A percentile compares a stretch with the other conserved stretches of the same genome.
Evolutionary conservation across 129 eudicot genomes (phyloP).

Genomic region (Escallonia herrerae): DNA sequence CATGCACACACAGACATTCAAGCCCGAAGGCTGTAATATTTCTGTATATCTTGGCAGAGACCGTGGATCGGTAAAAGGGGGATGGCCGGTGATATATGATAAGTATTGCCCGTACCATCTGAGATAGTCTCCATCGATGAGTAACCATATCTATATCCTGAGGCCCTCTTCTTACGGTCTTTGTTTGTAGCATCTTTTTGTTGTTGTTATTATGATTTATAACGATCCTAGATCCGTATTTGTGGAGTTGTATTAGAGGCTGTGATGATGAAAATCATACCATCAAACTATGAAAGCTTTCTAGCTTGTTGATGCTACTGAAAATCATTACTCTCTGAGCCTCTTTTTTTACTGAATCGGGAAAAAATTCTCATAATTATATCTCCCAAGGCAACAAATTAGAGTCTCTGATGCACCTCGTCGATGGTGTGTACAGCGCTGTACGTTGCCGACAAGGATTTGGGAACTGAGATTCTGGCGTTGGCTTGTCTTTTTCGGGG

Average conservation of each 20-base stretch:
- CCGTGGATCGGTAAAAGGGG: not conserved
- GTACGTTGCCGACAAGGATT: slow-evolving; percentile 52
- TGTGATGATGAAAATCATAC: slow-evolving; percentile 39
- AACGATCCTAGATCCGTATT: not conserved
- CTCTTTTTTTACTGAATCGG: not conserved
- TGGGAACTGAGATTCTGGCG: slow-evolving; percentile 53
- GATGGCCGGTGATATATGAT: slow-evolving; percentile 18
- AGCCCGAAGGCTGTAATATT: too few relatives aligned
- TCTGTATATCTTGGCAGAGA: too few relatives aligned
- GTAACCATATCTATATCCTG: slow-evolving; percentile 10
- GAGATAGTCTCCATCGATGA: slow-evolving; percentile 17
- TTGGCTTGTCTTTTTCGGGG: slow-evolving; percentile 6
- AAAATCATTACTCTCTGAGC: slow-evolving; percentile 28
- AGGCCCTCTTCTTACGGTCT: slow-evolving; percentile 8
- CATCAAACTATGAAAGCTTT: slow-evolving; percentile 64
- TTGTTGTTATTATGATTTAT: too few relatives aligned
- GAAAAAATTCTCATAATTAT: too few relatives aligned
- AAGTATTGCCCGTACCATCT: slow-evolving; percentile 45
- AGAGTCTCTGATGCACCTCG: slow-evolving; percentile 53
- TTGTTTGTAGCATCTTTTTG: not conserved
- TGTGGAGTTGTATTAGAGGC: slow-evolving; percentile 12
- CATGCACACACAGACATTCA: not conserved
- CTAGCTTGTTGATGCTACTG: slow-evolving; percentile 34
- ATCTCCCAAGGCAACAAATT: slow-evolving; percentile 45
- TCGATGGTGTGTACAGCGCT: slow-evolving; percentile 37